Conservation (phyloP, 805 yeast species). For the Lachancea kluyveri region DNA sequence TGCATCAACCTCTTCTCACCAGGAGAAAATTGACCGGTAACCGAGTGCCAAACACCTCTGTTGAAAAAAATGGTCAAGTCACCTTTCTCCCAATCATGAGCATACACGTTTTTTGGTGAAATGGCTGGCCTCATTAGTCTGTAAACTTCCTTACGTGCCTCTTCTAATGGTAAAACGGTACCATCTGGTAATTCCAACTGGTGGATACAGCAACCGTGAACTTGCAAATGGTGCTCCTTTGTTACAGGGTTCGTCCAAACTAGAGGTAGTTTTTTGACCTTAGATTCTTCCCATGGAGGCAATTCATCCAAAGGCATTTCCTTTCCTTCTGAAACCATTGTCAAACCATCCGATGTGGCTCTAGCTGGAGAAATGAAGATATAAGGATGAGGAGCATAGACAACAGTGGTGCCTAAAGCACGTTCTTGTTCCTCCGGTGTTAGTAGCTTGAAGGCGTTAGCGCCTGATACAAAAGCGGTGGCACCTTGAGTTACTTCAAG, state of each 20-base stretch:
- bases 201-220: conserved; percentile 82
- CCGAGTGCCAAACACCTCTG: conserved; percentile 89
- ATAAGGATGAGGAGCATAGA: conserved; percentile 90
- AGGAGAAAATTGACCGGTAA: conserved; percentile 77
- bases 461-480: conserved; percentile 85
- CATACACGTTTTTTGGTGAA: conserved; percentile 63
- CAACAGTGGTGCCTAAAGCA: conserved; percentile 73
- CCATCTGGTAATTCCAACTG: conserved; percentile 52
- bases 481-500: conserved; percentile 76
- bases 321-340: conserved; percentile 76
- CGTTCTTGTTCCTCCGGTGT: conserved; percentile 65
- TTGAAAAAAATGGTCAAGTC: conserved; percentile 83
- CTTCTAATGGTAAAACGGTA: conserved; percentile 53
- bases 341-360: conserved; percentile 81
- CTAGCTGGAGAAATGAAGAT: conserved; percentile 74
- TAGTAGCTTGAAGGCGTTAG: conserved; percentile 61
- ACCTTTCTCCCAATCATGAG: conserved; percentile 79
- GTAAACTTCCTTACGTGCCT: conserved; percentile 69
- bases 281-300: conserved; percentile 78
- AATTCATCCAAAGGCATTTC: conserved; percentile 61
- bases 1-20: conserved; percentile 85
- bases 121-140: conserved; percentile 82
- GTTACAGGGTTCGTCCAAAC: conserved; percentile 93
- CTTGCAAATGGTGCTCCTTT: conserved; percentile 74
- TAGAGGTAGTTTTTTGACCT: conserved; percentile 72